Evolutionary conservation across 2,329 filamentous ascomycete species (phyloP), one percentile per base, ranked within the genome.

Genomic region (Penicillium sp.): DNA sequence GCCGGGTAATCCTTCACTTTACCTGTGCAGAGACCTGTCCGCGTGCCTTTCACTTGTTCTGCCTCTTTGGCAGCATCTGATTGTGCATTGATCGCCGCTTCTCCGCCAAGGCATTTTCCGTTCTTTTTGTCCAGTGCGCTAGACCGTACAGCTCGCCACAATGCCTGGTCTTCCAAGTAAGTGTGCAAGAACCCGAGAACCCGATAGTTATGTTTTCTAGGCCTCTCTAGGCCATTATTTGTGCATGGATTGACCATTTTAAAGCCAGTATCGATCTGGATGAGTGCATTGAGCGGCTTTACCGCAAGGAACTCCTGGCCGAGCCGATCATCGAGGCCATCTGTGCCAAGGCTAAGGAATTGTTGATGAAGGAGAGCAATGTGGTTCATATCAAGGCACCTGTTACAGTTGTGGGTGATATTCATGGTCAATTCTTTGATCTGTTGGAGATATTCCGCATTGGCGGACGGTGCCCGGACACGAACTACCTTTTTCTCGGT

Each of bases 341-440:
- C 79, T 98, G 92, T 72, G 89, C 92, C 66, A 98, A 98, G 67
- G 92, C 93, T 14, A 98, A 98, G 64, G 92, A 98, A 72, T 75
- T 98, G 54, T 77, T 98, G 54, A 98, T 98, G 92, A 90, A 93
- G 62, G 92, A 98, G 79, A 96, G 90, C 77, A 98, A 98, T 69
- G 92, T 98, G 47, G 92, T 98, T 44, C 92, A 98, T 65, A 93
- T 98, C 47, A 80, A 81, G 55, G 89, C 92, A 20, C 92, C 92
- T 2, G 87, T 98, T 42, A 98, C 92, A 11, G 92, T 98, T 7
- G 92, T 98, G 26, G 92, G 92, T 51, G 92, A 98, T 64, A 98
- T 98, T 52, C 92, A 98, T 66, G 92, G 92, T 42, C 92, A 98
- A 67, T 98, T 98, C 71, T 96, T 90, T 67, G 92, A 98, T 66